Evolutionary conservation across 768 basidiomycete species (phyloP), one percentile per base, ranked within the genome.

Genomic region (Macrocybe gigantea): DNA sequence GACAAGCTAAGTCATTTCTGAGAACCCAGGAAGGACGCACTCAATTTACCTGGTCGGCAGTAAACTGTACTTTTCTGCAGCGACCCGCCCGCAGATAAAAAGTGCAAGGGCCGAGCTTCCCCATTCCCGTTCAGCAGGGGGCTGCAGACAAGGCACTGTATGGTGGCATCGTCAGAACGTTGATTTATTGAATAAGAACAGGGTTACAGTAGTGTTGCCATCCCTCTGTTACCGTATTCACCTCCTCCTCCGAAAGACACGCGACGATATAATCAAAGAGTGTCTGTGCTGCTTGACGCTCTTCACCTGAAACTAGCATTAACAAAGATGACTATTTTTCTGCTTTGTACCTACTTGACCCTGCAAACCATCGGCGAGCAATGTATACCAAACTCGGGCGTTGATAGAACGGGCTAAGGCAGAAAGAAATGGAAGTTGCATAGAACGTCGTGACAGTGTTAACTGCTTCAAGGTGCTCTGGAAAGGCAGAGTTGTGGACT

Each of bases 381-480:
- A 96, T 72, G 55, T 78, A 83, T 2, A 81, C 74, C 5, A 96
- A 70, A 51, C 82, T 84, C 0, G 94, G 88, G 5, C 79, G 62
- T 45, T 79, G 72, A 57, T 83, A 94, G 2, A 62, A 59, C 0
- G 69, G 56, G 1, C 89, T 89, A 9, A 90, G 74, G 6, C 67
- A 67, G 12, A 77, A 68, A 1, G 78, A 73, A 30, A 97, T 69
- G 2, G 88, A 83, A 0, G 84, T 77, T 0, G 85, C 75, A 62
- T 93, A 96, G 61, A 89, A 95, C 0, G 85, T 75, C 51, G 88
- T 83, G 14, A 90, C 79, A 1, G 85, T 82, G 51, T 79, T 84
- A 11, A 85, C 84, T 30, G 73, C 73, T 44, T 84, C 81, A 44
- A 83, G 75, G 5, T 82, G 70, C 35, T 88, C 92, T 92, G 52